Base-by-base conservation (phyloP, 2,329 filamentous ascomycete species). In the Cordyceps fumosorosea region DNA sequence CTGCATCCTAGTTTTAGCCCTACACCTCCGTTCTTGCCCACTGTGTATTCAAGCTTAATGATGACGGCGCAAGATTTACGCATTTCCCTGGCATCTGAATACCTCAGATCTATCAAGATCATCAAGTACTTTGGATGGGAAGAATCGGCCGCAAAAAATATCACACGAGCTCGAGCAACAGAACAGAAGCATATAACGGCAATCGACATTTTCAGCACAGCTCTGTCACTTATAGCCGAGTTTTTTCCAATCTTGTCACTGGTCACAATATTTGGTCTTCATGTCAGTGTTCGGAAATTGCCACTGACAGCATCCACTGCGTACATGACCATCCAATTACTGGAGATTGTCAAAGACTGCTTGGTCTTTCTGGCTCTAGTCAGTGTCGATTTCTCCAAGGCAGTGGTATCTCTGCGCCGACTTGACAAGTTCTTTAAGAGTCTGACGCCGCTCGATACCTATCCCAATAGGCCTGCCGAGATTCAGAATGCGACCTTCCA, bases 111-210 rank as follows among this genome's bases (percentile, higher is more conserved):
- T 5, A 84, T 86, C 62, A 78, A 80, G 16, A 81, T 81, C 18
- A 79, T 86, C 71, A 86, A 86, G 67, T 85, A 84, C 66, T 85
- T 86, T 69, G 81, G 80, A 1, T 86, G 83, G 84, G 83, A 86
- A 66, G 75, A 78, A n/a, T 76, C 80, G 24, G 78, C 82, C 64
- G 76, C 78, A 8, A 73, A 78, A 14, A 79, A 76, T 55, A 79
- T 86, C 61, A 76, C 80, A 32, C 71, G 76, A 3, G 76, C 81
- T 11, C 79, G 83, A 2, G 68, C 71, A 12, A 71, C 75, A 2
- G 83, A 86, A 67, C 83, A 85, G 64, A 78, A 77, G 45, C 77
- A 79, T 48, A 74, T 84, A 18, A 85, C 82, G 83, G 73, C 69
- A 3, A 75, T 83, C n/a, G 79, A 79, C 7, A 68, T 85, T 29